Percentiles rank a stretch among this genome's conserved stretches.
Evolutionary conservation across 139 green algal genomes (phyloP).

Genomic region (Ettlia oleoabundans): DNA sequence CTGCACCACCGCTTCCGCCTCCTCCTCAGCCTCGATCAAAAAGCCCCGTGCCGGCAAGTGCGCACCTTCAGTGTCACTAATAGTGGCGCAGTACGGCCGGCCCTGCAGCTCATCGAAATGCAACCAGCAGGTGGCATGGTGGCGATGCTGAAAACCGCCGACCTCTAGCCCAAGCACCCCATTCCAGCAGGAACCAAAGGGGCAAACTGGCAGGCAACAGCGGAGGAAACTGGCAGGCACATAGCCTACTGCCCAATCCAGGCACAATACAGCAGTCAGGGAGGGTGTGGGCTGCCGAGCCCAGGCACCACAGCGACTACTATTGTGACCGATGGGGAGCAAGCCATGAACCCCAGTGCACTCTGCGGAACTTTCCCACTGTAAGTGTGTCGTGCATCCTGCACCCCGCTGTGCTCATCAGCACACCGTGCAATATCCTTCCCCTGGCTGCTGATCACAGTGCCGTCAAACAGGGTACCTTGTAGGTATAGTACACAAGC

Average conservation of each 20-base stretch:
- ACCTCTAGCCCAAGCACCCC: not conserved
- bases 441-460: too few relatives aligned
- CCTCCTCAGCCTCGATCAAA: not conserved
- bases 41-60: conserved; percentile 1
- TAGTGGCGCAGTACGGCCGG: conserved; percentile 4
- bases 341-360: too few relatives aligned
- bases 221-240: not conserved
- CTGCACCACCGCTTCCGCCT: conserved; percentile 1
- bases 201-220: too few relatives aligned
- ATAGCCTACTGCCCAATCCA: not conserved
- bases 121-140: not conserved
- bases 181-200: not conserved
- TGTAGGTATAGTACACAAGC: conserved; percentile 47
- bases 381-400: too few relatives aligned
- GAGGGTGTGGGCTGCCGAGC: too few relatives aligned
- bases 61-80: conserved; percentile 22
- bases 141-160: not conserved
- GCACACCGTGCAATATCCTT: not conserved
- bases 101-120: not conserved
- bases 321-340: too few relatives aligned
- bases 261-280: too few relatives aligned
- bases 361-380: not conserved
- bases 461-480: too few relatives aligned
- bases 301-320: too few relatives aligned
- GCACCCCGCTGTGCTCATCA: too few relatives aligned